Evolutionary conservation across 1,139 yeast species (phyloP).

Genomic region (Blastobotrys indianensis): DNA sequence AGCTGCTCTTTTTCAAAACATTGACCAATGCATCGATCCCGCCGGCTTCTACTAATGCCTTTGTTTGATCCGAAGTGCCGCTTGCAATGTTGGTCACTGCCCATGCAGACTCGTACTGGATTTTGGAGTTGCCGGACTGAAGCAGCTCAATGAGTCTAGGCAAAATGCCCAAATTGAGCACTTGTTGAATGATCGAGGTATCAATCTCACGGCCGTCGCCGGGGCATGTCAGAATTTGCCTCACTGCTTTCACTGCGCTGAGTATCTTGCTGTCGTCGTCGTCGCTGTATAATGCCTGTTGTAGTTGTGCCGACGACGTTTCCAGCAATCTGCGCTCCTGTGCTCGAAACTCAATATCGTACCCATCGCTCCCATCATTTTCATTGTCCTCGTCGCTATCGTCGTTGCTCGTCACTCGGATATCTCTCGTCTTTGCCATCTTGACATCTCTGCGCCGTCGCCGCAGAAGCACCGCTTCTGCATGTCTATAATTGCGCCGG

Average conservation of each 20-base stretch:
- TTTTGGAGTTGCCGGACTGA: background rate
- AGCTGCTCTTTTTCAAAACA: background rate
- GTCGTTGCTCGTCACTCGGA: conserved; percentile 1
- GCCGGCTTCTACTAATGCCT: conserved; percentile 3
- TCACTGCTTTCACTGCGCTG: too few species aligned
- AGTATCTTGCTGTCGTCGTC: too few species aligned
- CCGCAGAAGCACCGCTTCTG: background rate
- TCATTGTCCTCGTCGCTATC: conserved; percentile 1
- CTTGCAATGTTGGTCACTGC: conserved; percentile 8
- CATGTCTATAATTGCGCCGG: conserved; percentile 5
- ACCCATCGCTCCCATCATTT: background rate
- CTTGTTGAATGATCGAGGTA: background rate
- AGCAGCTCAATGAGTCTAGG: conserved; percentile 4
- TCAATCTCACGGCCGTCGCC: too few species aligned
- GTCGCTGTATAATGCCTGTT: too few species aligned
- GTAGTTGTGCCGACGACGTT: too few species aligned
- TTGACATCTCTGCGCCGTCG: conserved; percentile 1
- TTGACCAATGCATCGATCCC: conserved; percentile 3
- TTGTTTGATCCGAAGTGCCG: conserved; percentile 8
- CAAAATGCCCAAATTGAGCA: background rate
- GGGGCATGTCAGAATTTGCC: too few species aligned
- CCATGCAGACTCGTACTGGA: conserved; percentile 8
- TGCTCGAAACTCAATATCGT: too few species aligned
- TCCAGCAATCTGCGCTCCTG: too few species aligned
- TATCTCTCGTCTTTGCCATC: background rate